These are phyloP conservation scores for Chlorella sp. DNA, from an alignment of 139 green algal genomes.

Conservation along the genomic window DNA sequence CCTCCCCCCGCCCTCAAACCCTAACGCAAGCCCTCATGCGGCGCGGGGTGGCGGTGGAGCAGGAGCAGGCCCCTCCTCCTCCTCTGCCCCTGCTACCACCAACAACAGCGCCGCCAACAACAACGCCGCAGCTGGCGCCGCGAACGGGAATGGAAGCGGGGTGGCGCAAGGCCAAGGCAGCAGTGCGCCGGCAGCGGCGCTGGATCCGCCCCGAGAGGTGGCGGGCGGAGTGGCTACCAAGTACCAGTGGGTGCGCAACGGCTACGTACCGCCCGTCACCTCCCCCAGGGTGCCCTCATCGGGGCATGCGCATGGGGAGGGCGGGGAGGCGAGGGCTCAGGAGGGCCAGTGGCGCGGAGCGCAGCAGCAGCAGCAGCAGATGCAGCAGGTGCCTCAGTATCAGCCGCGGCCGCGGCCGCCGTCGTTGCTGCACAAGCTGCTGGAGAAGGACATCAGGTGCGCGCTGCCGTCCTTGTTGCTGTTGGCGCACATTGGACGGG, in stretches of 20 bases:
- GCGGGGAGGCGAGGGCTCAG: background rate
- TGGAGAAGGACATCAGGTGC: slow-evolving; percentile 18
- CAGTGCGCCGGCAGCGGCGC: background rate
- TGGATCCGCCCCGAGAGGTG: background rate
- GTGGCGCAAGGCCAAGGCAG: background rate
- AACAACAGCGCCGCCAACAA: no score
- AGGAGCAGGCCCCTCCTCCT: background rate
- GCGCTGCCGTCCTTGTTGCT: background rate
- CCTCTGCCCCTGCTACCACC: no score
- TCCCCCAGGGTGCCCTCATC: background rate
- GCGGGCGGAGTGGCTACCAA: background rate
- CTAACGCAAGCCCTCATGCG: background rate
- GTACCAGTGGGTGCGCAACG: slow-evolving; percentile 1
- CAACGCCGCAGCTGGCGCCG: no score
- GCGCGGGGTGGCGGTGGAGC: background rate
- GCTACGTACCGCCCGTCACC: background rate
- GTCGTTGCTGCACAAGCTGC: slow-evolving; percentile 29
- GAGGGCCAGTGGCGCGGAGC: background rate
- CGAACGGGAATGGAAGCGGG: background rate
- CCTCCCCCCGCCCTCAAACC: background rate
- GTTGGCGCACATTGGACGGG: no score
- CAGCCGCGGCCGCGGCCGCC: background rate
- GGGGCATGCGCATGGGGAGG: no score
- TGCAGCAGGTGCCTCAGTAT: slow-evolving; percentile 13
- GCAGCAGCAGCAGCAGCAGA: background rate